Conservation (phyloP, 192 early-diverging fungal genomes). For the Oehlia diaphana region DNA sequence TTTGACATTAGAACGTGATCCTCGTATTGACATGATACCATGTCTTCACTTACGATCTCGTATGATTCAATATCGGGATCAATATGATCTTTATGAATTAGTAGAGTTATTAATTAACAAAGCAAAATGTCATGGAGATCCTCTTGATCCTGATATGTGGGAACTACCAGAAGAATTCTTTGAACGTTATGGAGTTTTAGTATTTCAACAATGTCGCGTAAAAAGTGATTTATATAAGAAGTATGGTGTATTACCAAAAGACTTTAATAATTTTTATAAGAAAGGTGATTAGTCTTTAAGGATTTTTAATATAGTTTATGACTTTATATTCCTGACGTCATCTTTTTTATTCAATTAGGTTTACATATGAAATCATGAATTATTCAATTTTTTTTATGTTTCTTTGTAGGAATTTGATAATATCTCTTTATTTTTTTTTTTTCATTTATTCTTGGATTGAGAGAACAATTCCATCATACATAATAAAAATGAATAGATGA, state of each 20-base stretch:
- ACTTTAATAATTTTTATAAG: background rate
- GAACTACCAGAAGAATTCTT: slow-evolving; percentile 43
- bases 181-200: slow-evolving; percentile 36
- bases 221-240: slow-evolving; percentile 11
- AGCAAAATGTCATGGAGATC: slow-evolving; percentile 44
- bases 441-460: too few relatives aligned
- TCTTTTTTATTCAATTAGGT: background rate
- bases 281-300: background rate
- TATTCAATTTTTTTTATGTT: background rate
- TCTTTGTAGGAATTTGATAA: background rate
- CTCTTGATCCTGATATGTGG: slow-evolving; percentile 42
- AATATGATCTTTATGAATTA: slow-evolving; percentile 37
- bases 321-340: background rate
- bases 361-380: background rate
- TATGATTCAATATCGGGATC: slow-evolving; percentile 40
- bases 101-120: slow-evolving; percentile 36
- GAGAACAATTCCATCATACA: too few relatives aligned
- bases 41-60: slow-evolving; percentile 40
- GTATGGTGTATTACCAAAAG: background rate
- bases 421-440: background rate
- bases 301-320: background rate
- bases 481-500: too few relatives aligned
- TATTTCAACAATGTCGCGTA: slow-evolving; percentile 8
- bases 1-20: slow-evolving; percentile 35
- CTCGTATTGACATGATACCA: slow-evolving; percentile 43